phyloP scores from a whole-genome alignment of 805 yeast genomes.

The Teunomyces tritomae region DNA sequence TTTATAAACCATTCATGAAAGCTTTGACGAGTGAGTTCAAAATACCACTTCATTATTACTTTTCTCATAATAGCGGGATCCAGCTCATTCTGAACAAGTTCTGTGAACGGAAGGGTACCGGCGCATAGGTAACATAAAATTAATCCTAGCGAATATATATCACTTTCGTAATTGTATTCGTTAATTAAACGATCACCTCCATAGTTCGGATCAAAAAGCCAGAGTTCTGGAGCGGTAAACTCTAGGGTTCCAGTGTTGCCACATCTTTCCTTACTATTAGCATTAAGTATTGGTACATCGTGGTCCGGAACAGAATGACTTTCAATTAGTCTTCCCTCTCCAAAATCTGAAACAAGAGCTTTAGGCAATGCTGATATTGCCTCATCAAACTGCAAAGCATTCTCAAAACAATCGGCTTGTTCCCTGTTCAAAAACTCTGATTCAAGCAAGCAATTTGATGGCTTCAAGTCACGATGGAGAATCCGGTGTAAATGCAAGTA shows the following conservation, averaged over 20 bases:
- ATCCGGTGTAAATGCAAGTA: constrained; percentile 73
- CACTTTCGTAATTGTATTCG: constrained; percentile 71
- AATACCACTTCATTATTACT: constrained; percentile 32
- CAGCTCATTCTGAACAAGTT: constrained; percentile 12
- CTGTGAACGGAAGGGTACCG: constrained; percentile 59
- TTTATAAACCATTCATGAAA: constrained; percentile 29
- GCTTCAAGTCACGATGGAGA: constrained; percentile 86
- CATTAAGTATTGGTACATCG: neutral
- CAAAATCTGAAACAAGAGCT: constrained; percentile 84
- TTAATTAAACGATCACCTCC: constrained; percentile 37
- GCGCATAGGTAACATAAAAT: constrained; percentile 74
- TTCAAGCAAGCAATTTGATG: constrained; percentile 77
- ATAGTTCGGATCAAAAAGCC: constrained; percentile 30
- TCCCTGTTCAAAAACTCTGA: constrained; percentile 17
- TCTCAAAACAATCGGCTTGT: neutral
- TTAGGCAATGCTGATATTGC: constrained; percentile 47
- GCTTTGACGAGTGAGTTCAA: constrained; percentile 12
- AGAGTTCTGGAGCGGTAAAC: constrained; percentile 82
- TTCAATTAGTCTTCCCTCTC: constrained; percentile 80
- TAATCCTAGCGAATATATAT: constrained; percentile 81
- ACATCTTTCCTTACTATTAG: constrained; percentile 50
- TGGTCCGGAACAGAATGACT: constrained; percentile 22
- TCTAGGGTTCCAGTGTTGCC: constrained; percentile 90
- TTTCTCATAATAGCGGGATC: constrained; percentile 30
- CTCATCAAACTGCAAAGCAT: constrained; percentile 11